Evolutionary conservation across 2,329 filamentous ascomycete species (phyloP).

Genomic region (Apiospora arundinis): DNA sequence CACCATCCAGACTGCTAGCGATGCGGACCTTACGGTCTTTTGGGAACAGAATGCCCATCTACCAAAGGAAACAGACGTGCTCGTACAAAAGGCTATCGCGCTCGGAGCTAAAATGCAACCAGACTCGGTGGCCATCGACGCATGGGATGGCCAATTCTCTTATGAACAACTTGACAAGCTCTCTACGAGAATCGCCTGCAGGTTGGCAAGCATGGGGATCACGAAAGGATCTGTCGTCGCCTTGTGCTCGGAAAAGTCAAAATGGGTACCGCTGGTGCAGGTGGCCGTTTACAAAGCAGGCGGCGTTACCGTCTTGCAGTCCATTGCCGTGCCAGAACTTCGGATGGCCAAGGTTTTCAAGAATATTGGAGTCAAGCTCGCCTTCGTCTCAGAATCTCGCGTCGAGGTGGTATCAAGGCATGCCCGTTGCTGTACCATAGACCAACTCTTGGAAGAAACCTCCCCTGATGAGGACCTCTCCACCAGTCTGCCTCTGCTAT

Average conservation of each 20-base stretch:
- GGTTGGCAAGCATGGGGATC: neutral
- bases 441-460: neutral
- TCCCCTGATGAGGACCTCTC: neutral
- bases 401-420: neutral
- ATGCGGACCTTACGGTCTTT: neutral
- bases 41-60: neutral
- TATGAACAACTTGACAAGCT: neutral
- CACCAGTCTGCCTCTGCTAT: neutral
- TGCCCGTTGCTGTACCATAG: neutral
- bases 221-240: neutral
- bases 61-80: neutral
- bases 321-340: neutral
- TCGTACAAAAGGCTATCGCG: neutral
- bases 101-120: neutral
- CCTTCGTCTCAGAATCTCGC: neutral
- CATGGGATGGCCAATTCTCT: neutral
- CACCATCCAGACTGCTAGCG: neutral
- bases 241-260: slow-evolving; percentile 1
- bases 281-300: slow-evolving; percentile 12
- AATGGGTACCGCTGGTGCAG: neutral
- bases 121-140: neutral
- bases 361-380: neutral
- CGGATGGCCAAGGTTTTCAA: slow-evolving; percentile 12
- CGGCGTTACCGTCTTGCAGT: neutral
- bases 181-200: neutral